These are phyloP conservation scores for Aspergillus floridensis DNA, from an alignment of 2,329 filamentous ascomycete species.

Conservation along the genomic window DNA sequence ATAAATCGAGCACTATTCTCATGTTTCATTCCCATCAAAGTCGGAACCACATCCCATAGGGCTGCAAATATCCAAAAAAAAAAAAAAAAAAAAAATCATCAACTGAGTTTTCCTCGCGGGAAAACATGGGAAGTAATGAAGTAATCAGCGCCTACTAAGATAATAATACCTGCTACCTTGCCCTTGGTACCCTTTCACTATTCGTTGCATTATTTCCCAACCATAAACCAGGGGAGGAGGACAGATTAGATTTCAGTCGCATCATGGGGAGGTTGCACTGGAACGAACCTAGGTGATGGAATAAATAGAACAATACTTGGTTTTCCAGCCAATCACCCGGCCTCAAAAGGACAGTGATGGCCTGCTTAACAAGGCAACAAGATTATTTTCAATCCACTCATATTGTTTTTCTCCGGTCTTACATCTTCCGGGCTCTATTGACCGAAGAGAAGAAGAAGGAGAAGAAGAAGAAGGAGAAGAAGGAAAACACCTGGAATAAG, in stretches of 20 bases:
- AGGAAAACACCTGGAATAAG: no score
- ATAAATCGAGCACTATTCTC: neutral
- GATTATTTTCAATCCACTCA: neutral
- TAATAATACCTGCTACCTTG: neutral
- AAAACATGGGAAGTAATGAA: neutral
- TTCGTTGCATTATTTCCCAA: neutral
- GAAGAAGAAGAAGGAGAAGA: no score
- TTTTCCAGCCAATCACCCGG: neutral
- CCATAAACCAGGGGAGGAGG: neutral
- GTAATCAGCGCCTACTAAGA: neutral
- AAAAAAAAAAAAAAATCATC: neutral
- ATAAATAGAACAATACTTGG: neutral
- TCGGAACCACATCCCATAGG: neutral
- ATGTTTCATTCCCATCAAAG: neutral
- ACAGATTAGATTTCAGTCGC: neutral
- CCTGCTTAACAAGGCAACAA: conserved; percentile 8
- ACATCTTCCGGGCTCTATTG: neutral
- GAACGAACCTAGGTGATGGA: neutral
- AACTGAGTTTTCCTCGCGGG: neutral
- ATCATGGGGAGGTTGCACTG: neutral
- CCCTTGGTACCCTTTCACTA: neutral
- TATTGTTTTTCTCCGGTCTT: neutral
- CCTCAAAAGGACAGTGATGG: neutral
- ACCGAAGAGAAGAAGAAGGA: no score
- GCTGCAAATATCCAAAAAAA: neutral